Evolutionary conservation across 495 filamentous ascomycete genomes (phyloP), one percentile per base, ranked within the genome.

Genomic region (Penicillium macrosclerotiorum): DNA sequence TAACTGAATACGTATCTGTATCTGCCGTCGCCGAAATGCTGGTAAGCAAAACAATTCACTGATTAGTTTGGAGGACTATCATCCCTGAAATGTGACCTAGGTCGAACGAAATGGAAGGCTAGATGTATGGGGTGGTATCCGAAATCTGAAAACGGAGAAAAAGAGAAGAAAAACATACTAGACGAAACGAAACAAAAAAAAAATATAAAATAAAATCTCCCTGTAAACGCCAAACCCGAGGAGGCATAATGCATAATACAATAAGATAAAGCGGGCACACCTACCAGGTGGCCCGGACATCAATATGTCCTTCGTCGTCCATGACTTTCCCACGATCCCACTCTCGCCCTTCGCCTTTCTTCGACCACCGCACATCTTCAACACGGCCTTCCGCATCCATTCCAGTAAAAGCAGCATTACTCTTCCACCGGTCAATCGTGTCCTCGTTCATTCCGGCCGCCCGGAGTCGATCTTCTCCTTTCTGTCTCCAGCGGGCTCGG

Each of bases 261-360:
- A 3, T 9, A 23, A 19, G 26, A 26, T 19, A 37, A 3, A 42
- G 49, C n/a, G n/a, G n/a, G n/a, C n/a, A n/a, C n/a, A n/a, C n/a
- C n/a, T 64, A 71, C 75, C 75, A 78, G 40, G 56, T 37, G 18
- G 78, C 74, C 42, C 72, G 74, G 16, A 82, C 59, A 41, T 72
- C 67, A 43, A 80, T 71, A 49, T 77, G 67, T 1, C 83, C 85
- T 42, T 85, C 76, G 9, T 74, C 77, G 49, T 82, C 78, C 26
- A 89, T 65, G 24, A 88, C 80, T 59, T 96, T 96, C 13, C 88
- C 88, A 6, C 83, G 74, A 75, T 97, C 91, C 91, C 91, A 96
- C 59, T 95, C 92, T 26, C 89, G 78, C n/a, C 79, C 74, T 49
- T 89, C 86, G 0, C 89, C 91, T 34, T 77, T 80, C 60, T 83